Conservation (phyloP, 768 basidiomycete genomes). For the Boletus pseudo-olivaceus region DNA sequence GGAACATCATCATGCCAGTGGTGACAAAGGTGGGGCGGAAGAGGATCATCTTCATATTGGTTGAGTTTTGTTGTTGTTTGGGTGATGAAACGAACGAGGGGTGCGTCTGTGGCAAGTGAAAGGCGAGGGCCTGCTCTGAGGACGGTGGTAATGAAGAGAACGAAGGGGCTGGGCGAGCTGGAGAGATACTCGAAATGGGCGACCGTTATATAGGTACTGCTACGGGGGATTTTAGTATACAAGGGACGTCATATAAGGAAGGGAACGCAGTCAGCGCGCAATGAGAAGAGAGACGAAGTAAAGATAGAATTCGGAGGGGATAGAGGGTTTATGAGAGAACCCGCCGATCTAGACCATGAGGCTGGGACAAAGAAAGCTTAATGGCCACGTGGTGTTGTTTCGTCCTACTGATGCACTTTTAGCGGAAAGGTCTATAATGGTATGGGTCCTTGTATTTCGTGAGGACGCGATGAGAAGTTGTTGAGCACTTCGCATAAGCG, state of each 20-base stretch:
- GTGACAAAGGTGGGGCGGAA: constrained; percentile 22
- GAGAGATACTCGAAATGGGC: neutral
- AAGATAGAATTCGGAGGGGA: neutral
- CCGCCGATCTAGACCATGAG: neutral
- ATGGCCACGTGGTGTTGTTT: neutral
- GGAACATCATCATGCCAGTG: constrained; percentile 3
- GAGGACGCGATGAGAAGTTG: neutral
- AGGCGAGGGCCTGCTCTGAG: constrained; percentile 15
- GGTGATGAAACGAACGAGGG: neutral
- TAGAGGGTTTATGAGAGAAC: neutral
- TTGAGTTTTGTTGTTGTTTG: neutral
- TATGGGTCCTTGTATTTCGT: constrained; percentile 11
- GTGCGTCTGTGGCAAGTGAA: neutral
- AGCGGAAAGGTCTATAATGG: neutral
- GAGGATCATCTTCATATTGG: constrained; percentile 18
- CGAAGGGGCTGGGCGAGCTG: neutral
- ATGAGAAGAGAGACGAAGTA: neutral
- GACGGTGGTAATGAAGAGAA: neutral
- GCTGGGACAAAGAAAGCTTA: neutral
- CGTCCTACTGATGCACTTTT: neutral
- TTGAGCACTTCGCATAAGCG: neutral
- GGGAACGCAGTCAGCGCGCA: neutral
- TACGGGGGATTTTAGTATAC: neutral
- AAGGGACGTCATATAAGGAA: constrained; percentile 20
- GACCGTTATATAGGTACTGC: constrained; percentile 10